Evolutionary conservation across 2,329 filamentous ascomycete species (phyloP), one percentile per base, ranked within the genome.

Genomic region (Tolypocladium album): DNA sequence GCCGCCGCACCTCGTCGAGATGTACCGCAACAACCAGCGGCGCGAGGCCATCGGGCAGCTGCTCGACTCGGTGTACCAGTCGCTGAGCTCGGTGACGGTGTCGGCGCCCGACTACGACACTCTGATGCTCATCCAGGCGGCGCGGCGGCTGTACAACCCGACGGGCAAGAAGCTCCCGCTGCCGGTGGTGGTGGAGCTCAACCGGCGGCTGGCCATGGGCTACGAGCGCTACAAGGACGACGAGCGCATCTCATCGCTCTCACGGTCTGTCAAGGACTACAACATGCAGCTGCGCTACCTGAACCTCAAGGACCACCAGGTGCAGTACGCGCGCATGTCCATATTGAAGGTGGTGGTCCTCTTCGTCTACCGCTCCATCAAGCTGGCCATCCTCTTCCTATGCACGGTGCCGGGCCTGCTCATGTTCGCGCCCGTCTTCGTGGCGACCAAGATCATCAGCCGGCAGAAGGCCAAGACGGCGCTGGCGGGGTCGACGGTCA

Each of bases 71-170:
- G 89, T 97, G 57, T 92, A 96, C 69, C 86, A 95, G 70, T 85
- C 88, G 42, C 82, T 97, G 56, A 86, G 89, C 63, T 84, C 92
- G 3, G 94, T 97, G 60, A 97, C 93, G 4, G 92, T 97, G 45
- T 93, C 90, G 17, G 87, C 90, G 43, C 92, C 93, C 3, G 91
- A 97, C 74, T 97, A 96, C 74, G 93, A 97, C 68, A 97, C 93
- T 4, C 80, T 97, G 27, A 96, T 96, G 92, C 82, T 95, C 66
- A 96, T 97, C 61, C 94, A 97, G 82, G 92, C 93, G 43, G 93
- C 92, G 8, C 85, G 94, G 63, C 86, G 94, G 57, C 80, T 99
- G 36, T 99, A 99, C 76, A 97, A 96, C 69, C 90, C 92, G 13
- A 94, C 91, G 57, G 91, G 92, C 67, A 96, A 93, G 77, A 96